Conservation (phyloP, 768 basidiomycete species). For the Cantharellus cinnabarinus region DNA sequence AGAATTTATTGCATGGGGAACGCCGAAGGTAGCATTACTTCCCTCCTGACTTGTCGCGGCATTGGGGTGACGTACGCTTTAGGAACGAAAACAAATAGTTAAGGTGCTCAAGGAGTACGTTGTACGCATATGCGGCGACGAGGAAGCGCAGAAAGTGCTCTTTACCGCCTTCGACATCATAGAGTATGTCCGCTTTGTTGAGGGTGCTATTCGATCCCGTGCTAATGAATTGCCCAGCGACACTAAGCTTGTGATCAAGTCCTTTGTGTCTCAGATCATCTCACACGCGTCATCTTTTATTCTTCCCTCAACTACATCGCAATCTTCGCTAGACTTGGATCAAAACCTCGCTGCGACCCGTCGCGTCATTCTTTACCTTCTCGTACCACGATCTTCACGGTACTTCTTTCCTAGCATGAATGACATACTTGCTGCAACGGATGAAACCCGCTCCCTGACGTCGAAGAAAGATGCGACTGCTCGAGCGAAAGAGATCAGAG, state of each 20-base stretch:
- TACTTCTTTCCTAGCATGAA: conserved; percentile 80
- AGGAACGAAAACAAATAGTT: conserved; percentile 83
- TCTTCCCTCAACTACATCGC: conserved; percentile 25
- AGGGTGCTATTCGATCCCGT: neutral
- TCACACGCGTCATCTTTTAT: conserved; percentile 31
- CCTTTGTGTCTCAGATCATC: conserved; percentile 50
- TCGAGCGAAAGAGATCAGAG: conserved; percentile 49
- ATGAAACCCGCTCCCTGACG: conserved; percentile 41
- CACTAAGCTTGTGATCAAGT: conserved; percentile 74
- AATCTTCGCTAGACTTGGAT: conserved; percentile 12
- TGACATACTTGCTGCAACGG: conserved; percentile 48
- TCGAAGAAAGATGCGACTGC: conserved; percentile 60
- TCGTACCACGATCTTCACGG: conserved; percentile 62
- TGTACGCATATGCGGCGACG: conserved; percentile 70
- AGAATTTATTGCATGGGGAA: conserved; percentile 64
- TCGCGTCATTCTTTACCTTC: conserved; percentile 59
- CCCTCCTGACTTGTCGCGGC: neutral
- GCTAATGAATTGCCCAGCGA: conserved; percentile 31
- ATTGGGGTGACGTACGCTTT: neutral
- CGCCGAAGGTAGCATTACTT: conserved; percentile 41
- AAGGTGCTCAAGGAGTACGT: conserved; percentile 80
- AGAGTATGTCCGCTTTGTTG: conserved; percentile 34
- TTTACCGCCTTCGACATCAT: conserved; percentile 81
- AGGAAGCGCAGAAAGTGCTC: conserved; percentile 75
- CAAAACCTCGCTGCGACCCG: conserved; percentile 17